Percentiles rank a stretch among this genome's conserved stretches.
Conservation (phyloP, 1,284 basidiomycete species). For the Fistulinella staudtii region DNA sequence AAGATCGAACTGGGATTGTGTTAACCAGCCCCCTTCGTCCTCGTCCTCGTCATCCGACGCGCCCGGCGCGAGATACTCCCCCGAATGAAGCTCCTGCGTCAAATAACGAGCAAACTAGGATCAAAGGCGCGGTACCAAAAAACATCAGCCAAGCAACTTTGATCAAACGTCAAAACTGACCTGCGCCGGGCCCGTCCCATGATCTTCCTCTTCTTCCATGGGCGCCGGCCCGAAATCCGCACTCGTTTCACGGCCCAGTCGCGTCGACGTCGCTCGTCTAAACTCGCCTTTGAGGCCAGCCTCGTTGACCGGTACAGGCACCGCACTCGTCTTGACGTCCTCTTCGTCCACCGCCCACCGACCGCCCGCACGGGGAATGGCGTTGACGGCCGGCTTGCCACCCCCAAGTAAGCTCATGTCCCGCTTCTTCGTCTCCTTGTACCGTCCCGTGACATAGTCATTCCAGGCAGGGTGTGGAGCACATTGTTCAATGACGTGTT, state of each 20-base stretch:
- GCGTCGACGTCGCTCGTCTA: conserved; percentile 42
- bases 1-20: conserved; percentile 68
- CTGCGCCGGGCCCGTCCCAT: conserved; percentile 49
- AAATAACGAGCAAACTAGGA: conserved; percentile 70
- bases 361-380: conserved; percentile 30
- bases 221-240: conserved; percentile 66
- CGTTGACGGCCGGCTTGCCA: conserved; percentile 62
- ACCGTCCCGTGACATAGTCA: conserved; percentile 78
- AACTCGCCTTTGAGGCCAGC: conserved; percentile 52
- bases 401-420: conserved; percentile 83
- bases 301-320: conserved; percentile 26
- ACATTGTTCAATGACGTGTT: conserved; percentile 55
- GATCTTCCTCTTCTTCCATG: conserved; percentile 42
- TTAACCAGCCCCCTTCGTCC: conserved; percentile 71
- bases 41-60: conserved; percentile 66
- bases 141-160: no score
- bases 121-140: background rate
- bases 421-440: conserved; percentile 80
- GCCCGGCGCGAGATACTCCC: conserved; percentile 54
- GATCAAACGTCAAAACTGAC: conserved; percentile 31
- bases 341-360: conserved; percentile 74
- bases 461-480: conserved; percentile 84
- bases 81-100: conserved; percentile 64
- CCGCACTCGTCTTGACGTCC: conserved; percentile 39
- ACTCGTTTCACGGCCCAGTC: conserved; percentile 46